phyloP scores from a whole-genome alignment of 2,329 filamentous ascomycete species.

The Diaporthe ilicicola region DNA sequence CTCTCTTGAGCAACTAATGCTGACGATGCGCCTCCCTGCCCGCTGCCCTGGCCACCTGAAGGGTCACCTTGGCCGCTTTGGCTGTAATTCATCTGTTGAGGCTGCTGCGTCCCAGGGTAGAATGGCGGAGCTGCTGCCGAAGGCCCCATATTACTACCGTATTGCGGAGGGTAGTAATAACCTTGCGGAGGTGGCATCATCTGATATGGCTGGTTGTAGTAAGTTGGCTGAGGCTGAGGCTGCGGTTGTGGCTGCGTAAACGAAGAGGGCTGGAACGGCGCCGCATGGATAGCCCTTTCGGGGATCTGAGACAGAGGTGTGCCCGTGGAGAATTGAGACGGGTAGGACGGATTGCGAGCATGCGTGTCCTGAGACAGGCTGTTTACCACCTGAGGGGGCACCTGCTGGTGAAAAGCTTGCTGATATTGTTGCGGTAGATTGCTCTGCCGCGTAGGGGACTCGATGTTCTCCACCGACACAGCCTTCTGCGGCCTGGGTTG shows the following conservation, averaged over 20 bases:
- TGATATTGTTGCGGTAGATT: slow-evolving; percentile 65
- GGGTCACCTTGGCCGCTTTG: slow-evolving; percentile 53
- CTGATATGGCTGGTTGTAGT: slow-evolving; percentile 65
- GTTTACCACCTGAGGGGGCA: slow-evolving; percentile 77
- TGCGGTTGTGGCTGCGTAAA: slow-evolving; percentile 74
- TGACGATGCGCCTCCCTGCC: slow-evolving; percentile 63
- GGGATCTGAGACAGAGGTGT: slow-evolving; percentile 92
- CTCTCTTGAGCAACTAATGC: slow-evolving; percentile 81
- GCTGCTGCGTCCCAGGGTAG: slow-evolving; percentile 62
- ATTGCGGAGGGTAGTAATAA: slow-evolving; percentile 74
- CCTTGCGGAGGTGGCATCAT: slow-evolving; percentile 66
- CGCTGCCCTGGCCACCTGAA: slow-evolving; percentile 44
- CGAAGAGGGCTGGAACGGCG: slow-evolving; percentile 82
- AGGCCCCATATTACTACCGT: slow-evolving; percentile 51
- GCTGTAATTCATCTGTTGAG: slow-evolving; percentile 50
- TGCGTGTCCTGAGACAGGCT: slow-evolving; percentile 68
- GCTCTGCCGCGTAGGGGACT: slow-evolving; percentile 72
- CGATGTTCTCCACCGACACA: slow-evolving; percentile 91
- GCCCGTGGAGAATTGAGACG: slow-evolving; percentile 74
- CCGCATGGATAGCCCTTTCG: slow-evolving; percentile 89
- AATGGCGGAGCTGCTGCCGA: slow-evolving; percentile 60
- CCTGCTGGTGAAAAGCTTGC: slow-evolving; percentile 92
- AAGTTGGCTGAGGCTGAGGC: slow-evolving; percentile 66
- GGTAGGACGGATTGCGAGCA: slow-evolving; percentile 73
- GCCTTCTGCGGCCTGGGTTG: slow-evolving; percentile 95